Evolutionary conservation across 345 rosid species (phyloP).

Genomic region (Citrus hindsii): DNA sequence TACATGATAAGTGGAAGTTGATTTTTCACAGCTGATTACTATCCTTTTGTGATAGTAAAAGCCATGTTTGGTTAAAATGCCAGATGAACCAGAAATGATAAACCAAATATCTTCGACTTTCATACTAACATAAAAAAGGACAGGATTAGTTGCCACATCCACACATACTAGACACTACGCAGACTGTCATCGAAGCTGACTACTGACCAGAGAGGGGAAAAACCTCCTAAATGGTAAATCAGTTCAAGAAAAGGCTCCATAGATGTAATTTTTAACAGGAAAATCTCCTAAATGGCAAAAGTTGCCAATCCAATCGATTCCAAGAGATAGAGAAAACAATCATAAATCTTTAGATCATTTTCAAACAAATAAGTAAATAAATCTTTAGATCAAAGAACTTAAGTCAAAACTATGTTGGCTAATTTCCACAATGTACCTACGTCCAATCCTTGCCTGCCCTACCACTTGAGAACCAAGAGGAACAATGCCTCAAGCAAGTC

Average conservation of each 20-base stretch:
- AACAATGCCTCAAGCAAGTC: conserved; percentile 15
- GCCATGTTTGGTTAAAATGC: no score
- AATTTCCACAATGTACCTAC: conserved; percentile 10
- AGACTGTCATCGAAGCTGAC: background rate
- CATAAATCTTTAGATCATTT: background rate
- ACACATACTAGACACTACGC: background rate
- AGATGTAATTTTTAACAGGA: no score
- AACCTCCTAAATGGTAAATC: background rate
- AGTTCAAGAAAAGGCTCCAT: no score
- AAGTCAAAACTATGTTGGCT: background rate
- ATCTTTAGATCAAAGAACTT: background rate
- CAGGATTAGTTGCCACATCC: background rate
- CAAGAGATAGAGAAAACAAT: background rate
- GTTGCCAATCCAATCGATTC: background rate
- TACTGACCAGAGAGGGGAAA: background rate
- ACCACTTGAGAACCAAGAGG: background rate
- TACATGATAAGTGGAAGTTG: no score
- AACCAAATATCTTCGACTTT: no score
- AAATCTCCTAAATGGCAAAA: background rate
- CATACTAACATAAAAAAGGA: background rate
- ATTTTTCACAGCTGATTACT: background rate
- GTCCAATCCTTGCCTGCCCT: conserved; percentile 10
- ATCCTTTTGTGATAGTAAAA: background rate
- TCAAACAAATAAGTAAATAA: no score
- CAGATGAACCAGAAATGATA: no score